phyloP scores from a whole-genome alignment of 768 basidiomycete species.

The Russula brevipes region DNA sequence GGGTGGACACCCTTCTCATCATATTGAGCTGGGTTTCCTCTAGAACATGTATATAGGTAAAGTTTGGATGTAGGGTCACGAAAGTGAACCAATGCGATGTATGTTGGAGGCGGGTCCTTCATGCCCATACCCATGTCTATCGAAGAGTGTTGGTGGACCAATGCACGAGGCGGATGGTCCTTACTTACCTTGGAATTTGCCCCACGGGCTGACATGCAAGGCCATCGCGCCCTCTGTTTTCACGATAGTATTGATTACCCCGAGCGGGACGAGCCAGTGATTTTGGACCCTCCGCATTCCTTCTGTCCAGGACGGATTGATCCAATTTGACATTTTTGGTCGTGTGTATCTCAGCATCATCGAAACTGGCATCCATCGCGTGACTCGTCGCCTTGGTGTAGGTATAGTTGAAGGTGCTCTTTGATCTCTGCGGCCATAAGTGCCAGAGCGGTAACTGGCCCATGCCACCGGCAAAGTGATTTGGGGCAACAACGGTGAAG shows the following conservation, averaged over 20 bases:
- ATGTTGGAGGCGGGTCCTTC: constrained; percentile 16
- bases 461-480: constrained; percentile 28
- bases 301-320: constrained; percentile 40
- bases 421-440: constrained; percentile 29
- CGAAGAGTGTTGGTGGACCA: neutral
- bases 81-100: neutral
- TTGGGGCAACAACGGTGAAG: constrained; percentile 24
- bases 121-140: constrained; percentile 21
- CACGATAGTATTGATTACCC: constrained; percentile 35
- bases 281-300: constrained; percentile 46
- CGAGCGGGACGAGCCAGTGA: constrained; percentile 38
- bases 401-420: constrained; percentile 28
- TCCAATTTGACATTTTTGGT: constrained; percentile 31
- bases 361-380: constrained; percentile 39
- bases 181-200: constrained; percentile 28
- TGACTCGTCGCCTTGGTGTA: constrained; percentile 33
- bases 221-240: constrained; percentile 38
- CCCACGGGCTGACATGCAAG: constrained; percentile 37
- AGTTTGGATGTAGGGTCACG: constrained; percentile 1
- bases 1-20: no score
- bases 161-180: no score
- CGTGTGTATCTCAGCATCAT: constrained; percentile 38
- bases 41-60: constrained; percentile 13
- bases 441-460: constrained; percentile 24
- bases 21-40: neutral